phyloP scores from a whole-genome alignment of 768 basidiomycete genomes.

The Collybia sordida region DNA sequence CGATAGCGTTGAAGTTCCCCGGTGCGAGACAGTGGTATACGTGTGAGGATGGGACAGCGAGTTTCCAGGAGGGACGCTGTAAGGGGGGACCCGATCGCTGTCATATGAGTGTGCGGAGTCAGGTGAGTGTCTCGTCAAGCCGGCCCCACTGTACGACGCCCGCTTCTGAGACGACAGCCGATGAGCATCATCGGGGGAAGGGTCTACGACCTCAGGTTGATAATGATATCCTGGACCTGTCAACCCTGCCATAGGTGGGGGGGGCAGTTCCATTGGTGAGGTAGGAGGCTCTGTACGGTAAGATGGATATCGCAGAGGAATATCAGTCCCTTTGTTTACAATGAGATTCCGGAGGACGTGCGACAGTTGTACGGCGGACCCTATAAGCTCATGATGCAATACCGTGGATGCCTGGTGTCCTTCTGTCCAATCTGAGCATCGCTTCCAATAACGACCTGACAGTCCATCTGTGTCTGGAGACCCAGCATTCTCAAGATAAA shows the following conservation, averaged over 20 bases:
- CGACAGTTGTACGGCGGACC: conserved; percentile 59
- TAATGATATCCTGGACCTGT: conserved; percentile 26
- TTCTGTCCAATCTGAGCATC: conserved; percentile 77
- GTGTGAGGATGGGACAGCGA: conserved; percentile 13
- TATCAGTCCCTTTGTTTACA: conserved; percentile 27
- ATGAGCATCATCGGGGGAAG: conserved; percentile 9
- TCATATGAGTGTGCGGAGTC: conserved; percentile 11
- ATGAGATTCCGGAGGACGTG: conserved; percentile 53
- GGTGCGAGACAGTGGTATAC: conserved; percentile 2
- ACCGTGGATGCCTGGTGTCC: conserved; percentile 64
- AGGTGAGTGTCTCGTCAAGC: conserved; percentile 9
- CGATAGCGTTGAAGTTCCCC: conserved; percentile 1
- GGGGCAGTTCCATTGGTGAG: conserved; percentile 37
- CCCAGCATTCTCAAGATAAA: conserved; percentile 58
- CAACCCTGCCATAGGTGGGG: conserved; percentile 34
- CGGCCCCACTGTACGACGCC: conserved; percentile 15
- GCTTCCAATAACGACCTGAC: conserved; percentile 52
- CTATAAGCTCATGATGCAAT: conserved; percentile 64
- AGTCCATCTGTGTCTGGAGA: conserved; percentile 28
- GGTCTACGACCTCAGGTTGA: conserved; percentile 17
- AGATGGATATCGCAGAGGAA: conserved; percentile 34
- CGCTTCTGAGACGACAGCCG: conserved; percentile 22
- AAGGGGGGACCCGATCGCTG: conserved; percentile 16
- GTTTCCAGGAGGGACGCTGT: conserved; percentile 18
- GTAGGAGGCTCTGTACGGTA: conserved; percentile 30